Evolutionary conservation across 1,284 basidiomycete species (phyloP).

Genomic region (Boletellus deceptivus): DNA sequence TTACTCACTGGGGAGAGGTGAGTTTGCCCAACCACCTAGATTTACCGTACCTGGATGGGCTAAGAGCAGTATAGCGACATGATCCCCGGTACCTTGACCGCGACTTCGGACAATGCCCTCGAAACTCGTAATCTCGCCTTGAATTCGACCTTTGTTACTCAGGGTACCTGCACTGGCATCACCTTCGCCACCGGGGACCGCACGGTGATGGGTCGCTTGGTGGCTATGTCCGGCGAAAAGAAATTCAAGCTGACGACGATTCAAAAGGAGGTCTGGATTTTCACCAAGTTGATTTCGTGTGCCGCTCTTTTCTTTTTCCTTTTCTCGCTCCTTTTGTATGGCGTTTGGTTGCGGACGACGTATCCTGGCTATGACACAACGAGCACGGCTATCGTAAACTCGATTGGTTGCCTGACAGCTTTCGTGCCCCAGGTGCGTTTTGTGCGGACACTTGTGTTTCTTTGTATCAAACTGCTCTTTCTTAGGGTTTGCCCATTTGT

Average conservation of each 20-base stretch:
- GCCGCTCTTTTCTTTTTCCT: constrained; percentile 41
- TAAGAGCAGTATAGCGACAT: constrained; percentile 39
- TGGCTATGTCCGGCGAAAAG: constrained; percentile 49
- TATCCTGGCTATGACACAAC: constrained; percentile 39
- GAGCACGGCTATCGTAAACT: constrained; percentile 43
- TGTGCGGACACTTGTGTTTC: neutral
- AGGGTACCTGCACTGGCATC: constrained; percentile 55
- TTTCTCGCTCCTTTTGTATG: constrained; percentile 43
- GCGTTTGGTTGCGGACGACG: constrained; percentile 40
- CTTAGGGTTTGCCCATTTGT: constrained; percentile 43
- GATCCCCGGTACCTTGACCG: constrained; percentile 47
- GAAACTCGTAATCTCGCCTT: constrained; percentile 63
- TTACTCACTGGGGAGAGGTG: constrained; percentile 57
- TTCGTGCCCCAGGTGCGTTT: constrained; percentile 44
- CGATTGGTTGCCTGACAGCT: constrained; percentile 47
- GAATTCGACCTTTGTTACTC: constrained; percentile 48
- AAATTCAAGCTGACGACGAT: constrained; percentile 50
- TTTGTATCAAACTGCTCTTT: neutral
- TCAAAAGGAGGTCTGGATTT: constrained; percentile 47
- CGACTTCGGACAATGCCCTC: constrained; percentile 54
- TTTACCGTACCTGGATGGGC: neutral
- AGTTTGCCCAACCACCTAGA: neutral
- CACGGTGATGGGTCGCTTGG: constrained; percentile 58
- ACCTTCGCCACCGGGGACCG: constrained; percentile 58
- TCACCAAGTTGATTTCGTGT: constrained; percentile 45